phyloP scores from a whole-genome alignment of 495 filamentous ascomycete species.

The Aspergillus cristatus region DNA sequence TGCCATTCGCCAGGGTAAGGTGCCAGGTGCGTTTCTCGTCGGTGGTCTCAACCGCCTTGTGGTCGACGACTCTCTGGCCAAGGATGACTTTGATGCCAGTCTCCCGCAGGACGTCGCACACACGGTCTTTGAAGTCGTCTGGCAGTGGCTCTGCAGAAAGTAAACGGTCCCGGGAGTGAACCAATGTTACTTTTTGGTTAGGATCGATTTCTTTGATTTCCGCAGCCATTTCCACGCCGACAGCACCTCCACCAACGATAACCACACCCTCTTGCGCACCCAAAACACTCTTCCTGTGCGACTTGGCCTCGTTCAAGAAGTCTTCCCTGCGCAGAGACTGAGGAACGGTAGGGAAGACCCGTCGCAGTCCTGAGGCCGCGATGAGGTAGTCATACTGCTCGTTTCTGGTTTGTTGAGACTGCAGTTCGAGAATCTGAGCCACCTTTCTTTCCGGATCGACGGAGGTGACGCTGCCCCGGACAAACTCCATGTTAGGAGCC shows the following conservation, averaged over 20 bases:
- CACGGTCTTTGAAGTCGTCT: conserved; percentile 50
- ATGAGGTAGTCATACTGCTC: conserved; percentile 57
- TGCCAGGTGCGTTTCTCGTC: conserved; percentile 37
- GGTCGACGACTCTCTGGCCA: conserved; percentile 34
- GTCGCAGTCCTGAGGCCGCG: conserved; percentile 48
- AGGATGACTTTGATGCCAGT: conserved; percentile 49
- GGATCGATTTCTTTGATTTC: conserved; percentile 56
- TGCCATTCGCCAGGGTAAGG: conserved; percentile 47
- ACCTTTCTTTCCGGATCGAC: conserved; percentile 44
- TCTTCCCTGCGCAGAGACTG: conserved; percentile 41
- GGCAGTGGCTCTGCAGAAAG: conserved; percentile 60
- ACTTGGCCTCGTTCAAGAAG: conserved; percentile 46
- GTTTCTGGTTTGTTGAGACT: conserved; percentile 11
- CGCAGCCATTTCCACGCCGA: conserved; percentile 63
- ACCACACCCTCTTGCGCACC: conserved; percentile 39
- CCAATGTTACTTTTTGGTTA: conserved; percentile 47
- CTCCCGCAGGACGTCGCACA: conserved; percentile 40
- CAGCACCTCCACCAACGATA: conserved; percentile 54
- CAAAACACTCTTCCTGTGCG: conserved; percentile 15
- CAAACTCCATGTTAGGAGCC: conserved; percentile 38
- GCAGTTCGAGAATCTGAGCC: conserved; percentile 33
- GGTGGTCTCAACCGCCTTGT: conserved; percentile 16
- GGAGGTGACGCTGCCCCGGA: conserved; percentile 47
- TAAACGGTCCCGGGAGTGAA: conserved; percentile 55
- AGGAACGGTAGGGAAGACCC: conserved; percentile 56